phyloP scores from a whole-genome alignment of 2,329 filamentous ascomycete species.

The Colletotrichum karsti region DNA sequence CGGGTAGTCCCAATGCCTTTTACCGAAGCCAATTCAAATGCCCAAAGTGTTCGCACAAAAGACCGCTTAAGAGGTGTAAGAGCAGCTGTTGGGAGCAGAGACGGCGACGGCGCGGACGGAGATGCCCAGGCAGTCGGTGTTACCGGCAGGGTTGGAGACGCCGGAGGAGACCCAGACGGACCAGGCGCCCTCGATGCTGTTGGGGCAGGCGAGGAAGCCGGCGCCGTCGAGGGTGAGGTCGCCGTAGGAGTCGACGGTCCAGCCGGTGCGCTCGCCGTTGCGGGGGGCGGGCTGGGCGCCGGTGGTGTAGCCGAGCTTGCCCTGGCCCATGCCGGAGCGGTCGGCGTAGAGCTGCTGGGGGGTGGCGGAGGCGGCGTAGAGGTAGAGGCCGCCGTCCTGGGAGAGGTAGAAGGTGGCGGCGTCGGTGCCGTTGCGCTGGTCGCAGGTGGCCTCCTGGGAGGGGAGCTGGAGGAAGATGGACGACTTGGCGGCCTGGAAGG shows the following conservation, averaged over 20 bases:
- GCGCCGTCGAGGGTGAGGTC: conserved; percentile 55
- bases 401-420: conserved; percentile 59
- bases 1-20: background rate
- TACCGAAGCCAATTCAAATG: background rate
- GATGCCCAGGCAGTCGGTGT: conserved; percentile 47
- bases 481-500: conserved; percentile 52
- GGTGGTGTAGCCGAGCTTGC: conserved; percentile 60
- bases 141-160: conserved; percentile 42
- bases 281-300: conserved; percentile 46
- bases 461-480: conserved; percentile 53
- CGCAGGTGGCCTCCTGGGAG: conserved; percentile 58
- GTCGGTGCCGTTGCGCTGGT: conserved; percentile 43
- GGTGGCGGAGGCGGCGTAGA: conserved; percentile 52
- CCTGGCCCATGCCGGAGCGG: conserved; percentile 67
- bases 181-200: conserved; percentile 51
- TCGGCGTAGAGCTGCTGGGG: conserved; percentile 62
- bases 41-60: background rate
- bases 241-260: conserved; percentile 49
- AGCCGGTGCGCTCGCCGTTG: conserved; percentile 57
- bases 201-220: conserved; percentile 62
- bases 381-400: conserved; percentile 51
- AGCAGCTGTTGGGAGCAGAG: conserved; percentile 44
- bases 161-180: conserved; percentile 45
- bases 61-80: conserved; percentile 37
- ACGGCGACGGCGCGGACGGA: conserved; percentile 37